Base-by-base conservation (phyloP, 495 filamentous ascomycete species). In the Cudoniella acicularis region DNA sequence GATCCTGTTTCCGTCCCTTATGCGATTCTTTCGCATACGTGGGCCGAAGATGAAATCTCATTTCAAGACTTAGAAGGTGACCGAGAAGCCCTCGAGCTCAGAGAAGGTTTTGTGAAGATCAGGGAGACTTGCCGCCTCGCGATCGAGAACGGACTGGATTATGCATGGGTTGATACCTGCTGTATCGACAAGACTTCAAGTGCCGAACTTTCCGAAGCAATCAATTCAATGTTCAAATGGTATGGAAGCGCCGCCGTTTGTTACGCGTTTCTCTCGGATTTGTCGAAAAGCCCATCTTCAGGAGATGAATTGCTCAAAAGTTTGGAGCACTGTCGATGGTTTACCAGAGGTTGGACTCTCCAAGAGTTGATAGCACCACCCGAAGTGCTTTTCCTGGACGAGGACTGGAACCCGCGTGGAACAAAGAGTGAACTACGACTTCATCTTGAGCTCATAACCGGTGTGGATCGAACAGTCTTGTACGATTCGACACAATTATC, bases 141-240 rank as follows among this genome's bases (percentile, higher is more conserved):
- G 11, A 13, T 22, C 0, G n/a, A 21, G 17, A 56, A 65, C n/a
- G 47, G 57, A 11, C 56, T 59, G 17, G 36, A 68, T 13, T 75
- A 64, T 57, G 56, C 64, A 0, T 77, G 74, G 74, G 60, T 77
- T 9, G 74, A 77, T 59, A 77, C 74, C 2, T 76, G 72, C 54
- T 76, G 74, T 50, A 76, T 65, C 52, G 56, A 67, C 36, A 67
- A 67, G 42, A 45, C 24, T 10, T 56, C 54, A 43, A 65, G 63
- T 56, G 69, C 72, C 6, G 73, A 64, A 49, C 59, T 76, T 1
- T 65, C 61, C n/a, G 72, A 75, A 49, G 66, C 73, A 2, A 70
- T 74, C 40, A 74, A 74, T 52, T 67, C 64, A 18, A 75, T 75
- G 67, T 74, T 70, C 52, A 40, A n/a, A 6, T 52, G 49, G 49